Percentiles rank a stretch among this genome's conserved stretches.
phyloP scores from a whole-genome alignment of 495 filamentous ascomycete species.

The Oidiodendron maius region DNA sequence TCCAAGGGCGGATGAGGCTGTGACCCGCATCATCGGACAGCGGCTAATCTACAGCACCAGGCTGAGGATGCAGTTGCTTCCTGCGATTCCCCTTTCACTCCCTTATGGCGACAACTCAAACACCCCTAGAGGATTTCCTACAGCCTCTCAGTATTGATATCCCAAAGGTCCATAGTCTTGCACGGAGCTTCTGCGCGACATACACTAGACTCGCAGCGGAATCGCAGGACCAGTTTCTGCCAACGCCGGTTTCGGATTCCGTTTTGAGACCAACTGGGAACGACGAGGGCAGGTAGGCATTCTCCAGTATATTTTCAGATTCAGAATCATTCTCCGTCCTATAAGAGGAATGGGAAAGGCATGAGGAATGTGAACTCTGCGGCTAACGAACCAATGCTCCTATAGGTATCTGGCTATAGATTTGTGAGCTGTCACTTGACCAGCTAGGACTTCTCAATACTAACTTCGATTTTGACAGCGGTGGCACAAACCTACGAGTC shows the following conservation, averaged over 20 bases:
- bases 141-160: conserved; percentile 36
- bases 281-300: conserved; percentile 51
- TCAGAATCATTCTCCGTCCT: too few species aligned
- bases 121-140: conserved; percentile 35
- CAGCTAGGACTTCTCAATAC: neutral
- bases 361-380: too few species aligned
- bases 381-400: too few species aligned
- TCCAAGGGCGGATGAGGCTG: neutral
- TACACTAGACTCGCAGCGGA: conserved; percentile 59
- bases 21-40: neutral
- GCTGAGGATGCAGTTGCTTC: neutral
- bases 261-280: conserved; percentile 51
- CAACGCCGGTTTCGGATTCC: conserved; percentile 64
- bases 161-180: conserved; percentile 48
- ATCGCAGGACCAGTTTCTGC: conserved; percentile 66
- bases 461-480: conserved; percentile 29
- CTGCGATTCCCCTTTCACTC: neutral
- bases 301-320: too few species aligned
- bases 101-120: conserved; percentile 22
- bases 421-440: conserved; percentile 39
- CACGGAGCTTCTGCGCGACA: conserved; percentile 52
- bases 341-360: too few species aligned
- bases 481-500: conserved; percentile 75
- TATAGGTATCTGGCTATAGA: conserved; percentile 70
- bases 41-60: conserved; percentile 5